Base-by-base conservation (phyloP, 2,329 filamentous ascomycete species). In the Penicillium sp. region DNA sequence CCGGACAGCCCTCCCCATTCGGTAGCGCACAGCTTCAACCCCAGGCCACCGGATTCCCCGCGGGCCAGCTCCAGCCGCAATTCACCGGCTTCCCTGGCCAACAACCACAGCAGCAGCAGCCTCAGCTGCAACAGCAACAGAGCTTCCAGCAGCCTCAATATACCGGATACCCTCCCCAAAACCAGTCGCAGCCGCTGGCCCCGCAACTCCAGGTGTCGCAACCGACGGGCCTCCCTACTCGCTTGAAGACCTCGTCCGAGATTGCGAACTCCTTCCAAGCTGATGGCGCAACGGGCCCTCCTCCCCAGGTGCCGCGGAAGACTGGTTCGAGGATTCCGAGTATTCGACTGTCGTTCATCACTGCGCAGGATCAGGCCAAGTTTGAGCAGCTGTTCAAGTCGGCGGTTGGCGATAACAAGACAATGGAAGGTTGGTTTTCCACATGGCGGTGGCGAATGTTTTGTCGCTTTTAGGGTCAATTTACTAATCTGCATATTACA, bases 301-400 rank as follows among this genome's bases (percentile, higher is more conserved):
- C 86, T 30, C 83, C 88, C 12, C 80, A 88, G 13, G 85, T 89
- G 71, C 87, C 90, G 67, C 84, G 90, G 7, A 88, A 87, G 71
- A 77, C 62, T 30, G 80, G 84, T 13, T 89, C 86, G 70, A 95
- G 91, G 81, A 97, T 99, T 60, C 95, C 95, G 30, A 98, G 91
- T 75, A 96, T 98, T 68, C 87, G 95, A 54, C 81, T 99, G 64
- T 97, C 93, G 3, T 99, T 99, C 77, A 97, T 99, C 73, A 97
- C 94, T 2, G 93, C 92, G 28, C 88, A 90, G 72, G 95, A 99
- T 75, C 95, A 99, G 79, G 87, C 92, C 73, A 97, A 97, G 80
- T 99, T 99, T 72, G 95, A 99, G 82, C 95, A 95, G 60, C 82
- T 99, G 45, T 99, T 99, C 84, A 97, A 95, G 81, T 96, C 93